Evolutionary conservation across 1,284 basidiomycete species (phyloP), one percentile per base, ranked within the genome.

Genomic region (Irpex sp.): DNA sequence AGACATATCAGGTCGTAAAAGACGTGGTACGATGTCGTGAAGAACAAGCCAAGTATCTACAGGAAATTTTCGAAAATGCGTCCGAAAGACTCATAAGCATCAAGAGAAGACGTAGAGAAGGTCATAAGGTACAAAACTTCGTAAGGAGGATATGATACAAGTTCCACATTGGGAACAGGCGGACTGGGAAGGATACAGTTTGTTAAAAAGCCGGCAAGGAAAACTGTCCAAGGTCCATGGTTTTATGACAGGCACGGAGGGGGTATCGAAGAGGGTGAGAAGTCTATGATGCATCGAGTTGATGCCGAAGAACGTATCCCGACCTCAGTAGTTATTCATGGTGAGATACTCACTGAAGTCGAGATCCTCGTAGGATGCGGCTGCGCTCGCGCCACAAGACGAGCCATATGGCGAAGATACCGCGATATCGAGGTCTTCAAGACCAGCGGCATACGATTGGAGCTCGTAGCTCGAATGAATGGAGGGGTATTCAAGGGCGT

Each of bases 281-380:
- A 51, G 49, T 17, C 49, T 51, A 51, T 51, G 49, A 51, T 17
- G 49, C 4, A 8, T 9, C 15, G 21, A 17, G 49, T 5, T 17
- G 49, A 51, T 9, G 49, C 8, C 9, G 49, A 26, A 51, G 49
- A 17, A 51, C 3, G 49, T 51, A 51, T 26, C 15, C 19, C 17
- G 49, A 9, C 60, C 26, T 36, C 26, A 31, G 39, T 57, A 56
- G 39, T 39, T 47, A 15, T 47, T 37, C 59, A 36, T 58, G 43
- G 55, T 53, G 43, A 65, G 43, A 43, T 59, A 65, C 13, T 65
- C 63, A 53, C 57, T 54, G n/a, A 60, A 62, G 58, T 65, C 58
- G 54, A 62, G 17, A 31, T 60, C 60, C 4, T 62, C 60, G 61
- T 61, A 62, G 9, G 60, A 57, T 39, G 61, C 56, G 50, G 59